Evolutionary conservation across 345 rosid genomes (phyloP).

Genomic region (Tarenaya hassleriana): DNA sequence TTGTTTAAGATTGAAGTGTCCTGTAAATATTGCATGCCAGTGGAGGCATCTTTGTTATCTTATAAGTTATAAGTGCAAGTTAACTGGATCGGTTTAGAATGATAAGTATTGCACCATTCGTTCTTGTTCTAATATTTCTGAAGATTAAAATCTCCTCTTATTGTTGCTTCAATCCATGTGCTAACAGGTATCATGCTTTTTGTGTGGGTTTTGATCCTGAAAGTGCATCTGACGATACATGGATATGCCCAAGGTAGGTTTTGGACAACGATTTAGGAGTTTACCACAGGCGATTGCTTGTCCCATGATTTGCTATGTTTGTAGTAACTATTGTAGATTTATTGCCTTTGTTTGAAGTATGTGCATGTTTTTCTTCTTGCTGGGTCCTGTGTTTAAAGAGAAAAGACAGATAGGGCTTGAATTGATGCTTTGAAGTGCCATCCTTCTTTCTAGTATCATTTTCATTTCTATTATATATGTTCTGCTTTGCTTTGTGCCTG

Average conservation of each 20-base stretch:
- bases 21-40: background rate
- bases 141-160: conserved; percentile 13
- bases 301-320: conserved; percentile 17
- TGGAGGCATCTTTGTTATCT: background rate
- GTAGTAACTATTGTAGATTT: background rate
- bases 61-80: background rate
- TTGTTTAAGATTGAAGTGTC: background rate
- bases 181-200: conserved; percentile 89
- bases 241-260: conserved; percentile 94
- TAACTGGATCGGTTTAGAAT: conserved; percentile 9
- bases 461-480: conserved; percentile 6
- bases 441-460: conserved; percentile 7
- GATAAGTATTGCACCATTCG: conserved; percentile 15
- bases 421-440: background rate
- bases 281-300: conserved; percentile 22
- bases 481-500: conserved; percentile 18
- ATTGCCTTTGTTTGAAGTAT: background rate
- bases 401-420: background rate
- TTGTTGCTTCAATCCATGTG: conserved; percentile 21
- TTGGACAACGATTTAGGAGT: conserved; percentile 17
- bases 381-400: conserved; percentile 8
- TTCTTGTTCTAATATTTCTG: background rate
- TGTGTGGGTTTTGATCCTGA: conserved; percentile 96
- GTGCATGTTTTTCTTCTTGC: conserved; percentile 5
- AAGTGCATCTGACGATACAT: conserved; percentile 69